Evolutionary conservation across 1,284 basidiomycete species (phyloP), one percentile per base, ranked within the genome.

Genomic region (Cerioporus squamosus): DNA sequence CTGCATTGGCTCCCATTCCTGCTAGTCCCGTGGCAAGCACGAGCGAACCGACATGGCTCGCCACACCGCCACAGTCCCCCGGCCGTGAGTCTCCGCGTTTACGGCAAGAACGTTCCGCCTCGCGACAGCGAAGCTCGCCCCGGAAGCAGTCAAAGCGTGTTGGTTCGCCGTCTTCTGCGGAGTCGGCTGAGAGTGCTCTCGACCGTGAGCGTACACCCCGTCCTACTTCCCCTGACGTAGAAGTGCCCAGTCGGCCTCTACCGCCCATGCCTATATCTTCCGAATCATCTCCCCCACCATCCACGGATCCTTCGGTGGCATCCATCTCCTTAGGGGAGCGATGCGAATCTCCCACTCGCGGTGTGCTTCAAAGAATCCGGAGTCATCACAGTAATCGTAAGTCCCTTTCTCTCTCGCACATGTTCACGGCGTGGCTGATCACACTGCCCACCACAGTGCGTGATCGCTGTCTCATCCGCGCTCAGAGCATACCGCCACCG

Each of bases 381-480:
- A 57, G 54, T 10, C 59, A 44, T 6, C 62, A 59, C 22, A 53
- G 7, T 2, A 44, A 59, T 7, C 33, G 62, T 64, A 18, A 39
- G 62, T 52, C 3, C 10, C 3, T 2, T 36, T 36, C 3, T 1
- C 33, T 36, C 3, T 2, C 2, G 1, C 1, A 36, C 14, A 9
- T 6, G 3, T 36, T 2, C 12, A 1, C 33, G 33, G 14, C 18
- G 29, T 39, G 3, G 6, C 43, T 61, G 23, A 57, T 36, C 6
- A 14, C 1, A 3, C 12, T 15, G 40, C n/a, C 7, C n/a, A 20
- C 6, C 20, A 2, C 47, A 59, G 58, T 62, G 18, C 58, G 60
- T 20, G 63, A 61, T 2, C 63, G 55, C 10, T 65, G 63, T 46
- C 51, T 61, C n/a, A 42, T 22, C 14, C 59, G 61, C 23, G 56